These are phyloP conservation scores for Salix arbutifolia DNA, from an alignment of 345 rosid species.

Conservation along the genomic window DNA sequence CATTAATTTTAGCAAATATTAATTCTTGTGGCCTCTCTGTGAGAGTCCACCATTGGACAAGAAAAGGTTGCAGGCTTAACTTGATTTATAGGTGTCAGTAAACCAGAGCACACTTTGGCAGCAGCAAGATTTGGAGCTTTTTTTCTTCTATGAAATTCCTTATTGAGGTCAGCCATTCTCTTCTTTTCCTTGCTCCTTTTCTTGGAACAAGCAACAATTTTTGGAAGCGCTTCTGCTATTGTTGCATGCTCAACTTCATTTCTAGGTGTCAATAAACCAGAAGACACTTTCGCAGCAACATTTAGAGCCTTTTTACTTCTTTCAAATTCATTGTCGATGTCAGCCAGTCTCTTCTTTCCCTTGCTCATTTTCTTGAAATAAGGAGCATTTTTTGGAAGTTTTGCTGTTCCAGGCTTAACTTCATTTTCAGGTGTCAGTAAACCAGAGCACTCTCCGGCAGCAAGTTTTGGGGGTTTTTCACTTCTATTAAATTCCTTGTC, in stretches of 20 bases:
- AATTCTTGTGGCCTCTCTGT: background rate
- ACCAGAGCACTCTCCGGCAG: background rate
- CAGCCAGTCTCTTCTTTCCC: background rate
- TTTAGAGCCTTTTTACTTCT: no score
- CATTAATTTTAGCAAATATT: background rate
- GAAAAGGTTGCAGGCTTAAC: background rate
- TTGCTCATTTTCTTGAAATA: constrained; percentile 8
- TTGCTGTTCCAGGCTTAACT: background rate
- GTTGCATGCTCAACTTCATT: background rate
- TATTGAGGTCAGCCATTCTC: background rate
- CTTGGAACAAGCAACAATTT: background rate
- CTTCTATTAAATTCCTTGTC: background rate
- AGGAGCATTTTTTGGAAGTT: background rate
- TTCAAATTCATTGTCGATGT: no score
- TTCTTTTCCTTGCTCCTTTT: constrained; percentile 12
- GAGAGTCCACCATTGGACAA: background rate
- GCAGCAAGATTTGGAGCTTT: background rate
- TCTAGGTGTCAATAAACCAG: background rate
- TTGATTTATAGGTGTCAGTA: background rate
- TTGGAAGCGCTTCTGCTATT: background rate
- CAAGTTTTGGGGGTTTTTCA: background rate
- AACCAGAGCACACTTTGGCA: background rate
- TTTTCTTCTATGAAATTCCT: background rate
- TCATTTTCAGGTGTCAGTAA: background rate
- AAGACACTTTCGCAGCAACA: background rate